Percentiles rank a stretch among this genome's conserved stretches.
These are phyloP conservation scores for Apiospora hydei DNA, from an alignment of 2,329 filamentous ascomycete species.

Conservation along the genomic window DNA sequence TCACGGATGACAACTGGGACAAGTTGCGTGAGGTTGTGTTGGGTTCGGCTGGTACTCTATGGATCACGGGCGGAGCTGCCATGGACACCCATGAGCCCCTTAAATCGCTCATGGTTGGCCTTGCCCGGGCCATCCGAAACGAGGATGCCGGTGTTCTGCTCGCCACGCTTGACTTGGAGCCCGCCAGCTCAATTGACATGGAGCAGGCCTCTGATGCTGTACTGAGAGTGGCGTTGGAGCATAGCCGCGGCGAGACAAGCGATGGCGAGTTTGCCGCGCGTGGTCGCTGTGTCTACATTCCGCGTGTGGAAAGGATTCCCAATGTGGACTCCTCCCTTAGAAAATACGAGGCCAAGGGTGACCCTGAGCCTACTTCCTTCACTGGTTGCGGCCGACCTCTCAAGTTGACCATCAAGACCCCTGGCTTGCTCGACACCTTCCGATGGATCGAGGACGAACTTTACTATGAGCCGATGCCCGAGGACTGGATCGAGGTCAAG, in stretches of 20 bases:
- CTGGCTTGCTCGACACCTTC: conserved; percentile 34
- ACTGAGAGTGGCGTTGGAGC: not conserved
- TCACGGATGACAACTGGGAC: not conserved
- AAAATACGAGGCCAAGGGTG: conserved; percentile 3
- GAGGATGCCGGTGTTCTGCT: conserved; percentile 20
- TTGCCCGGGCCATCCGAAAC: conserved; percentile 19
- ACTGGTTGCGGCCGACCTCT: conserved; percentile 5
- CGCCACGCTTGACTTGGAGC: conserved; percentile 4
- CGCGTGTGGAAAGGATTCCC: not conserved
- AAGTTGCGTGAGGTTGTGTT: not conserved
- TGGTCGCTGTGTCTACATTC: not conserved
- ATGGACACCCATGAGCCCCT: conserved; percentile 18
- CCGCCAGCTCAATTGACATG: not conserved
- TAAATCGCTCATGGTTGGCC: conserved; percentile 14
- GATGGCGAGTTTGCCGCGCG: not conserved
- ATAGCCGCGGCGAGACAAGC: not conserved
- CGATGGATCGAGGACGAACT: conserved; percentile 1
- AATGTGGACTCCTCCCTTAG: not conserved
- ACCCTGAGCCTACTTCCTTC: conserved; percentile 6
- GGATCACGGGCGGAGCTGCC: conserved; percentile 19
- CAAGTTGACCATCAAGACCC: conserved; percentile 42
- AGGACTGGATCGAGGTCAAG: conserved; percentile 43
- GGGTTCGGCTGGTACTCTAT: not conserved
- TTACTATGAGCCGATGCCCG: not conserved
- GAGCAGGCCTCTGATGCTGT: not conserved